Conservation (phyloP, 352 stramenopile species). For the Phytophthora pini region DNA sequence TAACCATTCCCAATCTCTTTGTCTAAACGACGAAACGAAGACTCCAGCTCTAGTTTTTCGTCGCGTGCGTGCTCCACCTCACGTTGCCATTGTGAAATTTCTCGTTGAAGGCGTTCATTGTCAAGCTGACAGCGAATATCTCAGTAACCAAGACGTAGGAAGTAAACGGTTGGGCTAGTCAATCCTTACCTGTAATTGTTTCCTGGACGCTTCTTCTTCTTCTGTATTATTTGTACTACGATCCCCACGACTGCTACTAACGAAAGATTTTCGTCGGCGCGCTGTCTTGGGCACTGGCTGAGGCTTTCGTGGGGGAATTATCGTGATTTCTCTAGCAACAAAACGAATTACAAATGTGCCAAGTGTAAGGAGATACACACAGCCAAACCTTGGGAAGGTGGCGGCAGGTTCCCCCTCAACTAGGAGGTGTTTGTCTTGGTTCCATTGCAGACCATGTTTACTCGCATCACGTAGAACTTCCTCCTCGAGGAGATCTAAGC, state of each 20-base stretch:
- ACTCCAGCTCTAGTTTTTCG: constrained; percentile 52
- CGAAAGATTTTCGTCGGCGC: constrained; percentile 1
- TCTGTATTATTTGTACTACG: constrained; percentile 38
- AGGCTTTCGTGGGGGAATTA: constrained; percentile 32
- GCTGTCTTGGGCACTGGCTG: constrained; percentile 8
- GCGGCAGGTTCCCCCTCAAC: constrained; percentile 36
- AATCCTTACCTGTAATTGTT: constrained; percentile 30
- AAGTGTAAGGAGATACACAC: too few species aligned
- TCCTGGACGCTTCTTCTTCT: constrained; percentile 22
- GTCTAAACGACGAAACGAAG: constrained; percentile 59
- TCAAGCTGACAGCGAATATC: constrained; percentile 14
- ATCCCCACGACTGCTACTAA: constrained; percentile 9
- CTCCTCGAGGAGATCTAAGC: constrained; percentile 34
- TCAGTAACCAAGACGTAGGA: neutral
- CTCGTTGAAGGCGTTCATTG: constrained; percentile 31
- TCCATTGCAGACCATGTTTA: constrained; percentile 10
- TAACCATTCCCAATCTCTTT: constrained; percentile 61
- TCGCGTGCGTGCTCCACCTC: constrained; percentile 48
- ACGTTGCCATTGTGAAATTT: constrained; percentile 40
- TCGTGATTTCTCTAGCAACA: constrained; percentile 23
- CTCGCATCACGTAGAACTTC: constrained; percentile 22
- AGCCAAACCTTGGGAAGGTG: constrained; percentile 27
- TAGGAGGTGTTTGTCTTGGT: constrained; percentile 27
- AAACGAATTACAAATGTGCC: neutral
- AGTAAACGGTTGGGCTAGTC: neutral